Evolutionary conservation across 2,329 filamentous ascomycete genomes (phyloP).

Genomic region (Talaromyces sp.): DNA sequence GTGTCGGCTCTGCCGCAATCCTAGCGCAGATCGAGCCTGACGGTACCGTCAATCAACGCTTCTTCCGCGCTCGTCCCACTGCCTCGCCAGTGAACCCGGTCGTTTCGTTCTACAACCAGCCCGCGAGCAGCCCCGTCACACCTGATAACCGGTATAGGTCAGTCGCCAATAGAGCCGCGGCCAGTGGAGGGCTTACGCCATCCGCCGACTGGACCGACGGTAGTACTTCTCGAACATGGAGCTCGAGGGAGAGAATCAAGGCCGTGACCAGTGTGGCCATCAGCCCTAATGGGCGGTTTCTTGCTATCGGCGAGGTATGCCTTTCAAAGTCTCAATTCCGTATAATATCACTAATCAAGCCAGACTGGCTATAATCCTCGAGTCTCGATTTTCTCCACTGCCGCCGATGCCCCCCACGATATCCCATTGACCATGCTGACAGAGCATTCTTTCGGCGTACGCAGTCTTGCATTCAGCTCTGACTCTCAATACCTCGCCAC

Average conservation of each 20-base stretch:
- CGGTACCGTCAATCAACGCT: conserved; percentile 64
- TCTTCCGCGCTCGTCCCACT: conserved; percentile 78
- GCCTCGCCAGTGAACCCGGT: conserved; percentile 61
- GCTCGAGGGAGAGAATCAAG: conserved; percentile 87
- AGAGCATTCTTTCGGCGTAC: conserved; percentile 87
- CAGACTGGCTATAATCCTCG: conserved; percentile 85
- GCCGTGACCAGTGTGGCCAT: conserved; percentile 86
- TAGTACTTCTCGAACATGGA: conserved; percentile 66
- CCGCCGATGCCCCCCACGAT: conserved; percentile 70
- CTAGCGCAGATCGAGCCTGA: conserved; percentile 72
- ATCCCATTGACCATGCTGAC: conserved; percentile 76
- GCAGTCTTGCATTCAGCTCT: conserved; percentile 80
- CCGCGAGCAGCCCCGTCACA: conserved; percentile 50
- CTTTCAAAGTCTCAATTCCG: background rate
- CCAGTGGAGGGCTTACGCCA: conserved; percentile 43
- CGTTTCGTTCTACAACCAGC: conserved; percentile 49
- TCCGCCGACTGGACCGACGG: conserved; percentile 54
- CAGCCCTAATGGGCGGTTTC: conserved; percentile 76
- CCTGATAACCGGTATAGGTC: conserved; percentile 54
- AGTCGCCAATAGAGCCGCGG: conserved; percentile 47
- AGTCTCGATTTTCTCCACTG: conserved; percentile 81
- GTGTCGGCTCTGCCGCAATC: conserved; percentile 89
- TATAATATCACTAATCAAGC: background rate
- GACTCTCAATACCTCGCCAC: conserved; percentile 85
- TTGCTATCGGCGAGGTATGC: conserved; percentile 79